Percentiles rank a stretch among this genome's conserved stretches.
These are phyloP conservation scores for Septoria linicola DNA, from an alignment of 2,329 filamentous ascomycete genomes.

Conservation along the genomic window DNA sequence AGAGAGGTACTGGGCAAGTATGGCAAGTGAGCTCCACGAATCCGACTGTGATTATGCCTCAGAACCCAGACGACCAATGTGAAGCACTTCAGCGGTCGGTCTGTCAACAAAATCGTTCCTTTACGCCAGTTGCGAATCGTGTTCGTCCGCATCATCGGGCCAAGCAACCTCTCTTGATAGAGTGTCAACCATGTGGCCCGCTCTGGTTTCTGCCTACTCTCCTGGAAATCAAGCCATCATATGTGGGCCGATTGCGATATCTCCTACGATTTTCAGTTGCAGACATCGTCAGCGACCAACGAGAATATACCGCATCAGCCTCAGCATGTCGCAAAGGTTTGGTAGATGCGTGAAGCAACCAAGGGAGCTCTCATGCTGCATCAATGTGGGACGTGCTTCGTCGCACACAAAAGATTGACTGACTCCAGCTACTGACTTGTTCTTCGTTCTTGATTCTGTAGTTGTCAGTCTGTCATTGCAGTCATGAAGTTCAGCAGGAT, in stretches of 20 bases:
- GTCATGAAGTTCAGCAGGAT: slow-evolving; percentile 23
- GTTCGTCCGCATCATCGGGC: too few relatives aligned
- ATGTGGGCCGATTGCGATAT: neutral
- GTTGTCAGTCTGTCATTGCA: slow-evolving; percentile 10
- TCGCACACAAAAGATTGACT: slow-evolving; percentile 12
- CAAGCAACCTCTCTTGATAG: too few relatives aligned
- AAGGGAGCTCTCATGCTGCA: neutral
- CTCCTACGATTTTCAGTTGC: neutral
- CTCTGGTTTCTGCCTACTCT: too few relatives aligned
- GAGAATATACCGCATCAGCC: neutral
- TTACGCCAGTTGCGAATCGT: too few relatives aligned
- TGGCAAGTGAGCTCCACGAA: too few relatives aligned
- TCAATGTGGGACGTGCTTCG: neutral
- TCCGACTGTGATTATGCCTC: too few relatives aligned
- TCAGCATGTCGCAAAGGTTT: slow-evolving; percentile 1
- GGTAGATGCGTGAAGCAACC: slow-evolving; percentile 10
- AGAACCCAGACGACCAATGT: too few relatives aligned
- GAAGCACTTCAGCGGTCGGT: too few relatives aligned
- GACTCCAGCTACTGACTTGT: neutral
- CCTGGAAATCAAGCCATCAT: too few relatives aligned
- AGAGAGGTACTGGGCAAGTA: too few relatives aligned
- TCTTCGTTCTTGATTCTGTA: slow-evolving; percentile 3
- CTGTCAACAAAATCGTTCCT: too few relatives aligned
- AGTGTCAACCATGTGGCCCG: too few relatives aligned
- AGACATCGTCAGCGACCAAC: neutral